Evolutionary conservation across 2,329 filamentous ascomycete genomes (phyloP).

Genomic region (Colletotrichum plurivorum): DNA sequence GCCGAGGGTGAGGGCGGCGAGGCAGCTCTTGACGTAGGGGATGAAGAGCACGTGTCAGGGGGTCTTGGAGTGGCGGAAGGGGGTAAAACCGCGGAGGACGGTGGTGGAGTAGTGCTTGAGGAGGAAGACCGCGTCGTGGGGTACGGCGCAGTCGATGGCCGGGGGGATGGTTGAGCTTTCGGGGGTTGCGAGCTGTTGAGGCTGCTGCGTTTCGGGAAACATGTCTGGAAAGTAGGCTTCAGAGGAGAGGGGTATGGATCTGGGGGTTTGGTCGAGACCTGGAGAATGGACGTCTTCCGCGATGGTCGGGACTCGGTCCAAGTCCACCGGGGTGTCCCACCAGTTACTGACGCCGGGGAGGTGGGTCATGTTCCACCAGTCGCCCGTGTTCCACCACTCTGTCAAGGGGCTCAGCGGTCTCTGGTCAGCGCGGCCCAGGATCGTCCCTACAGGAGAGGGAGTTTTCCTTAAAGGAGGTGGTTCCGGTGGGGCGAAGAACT

Average conservation of each 20-base stretch:
- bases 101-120: slow-evolving; percentile 55
- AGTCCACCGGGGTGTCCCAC: slow-evolving; percentile 16
- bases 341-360: slow-evolving; percentile 7
- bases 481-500: background rate
- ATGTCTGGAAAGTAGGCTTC: no score
- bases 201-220: no score
- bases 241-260: no score
- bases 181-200: slow-evolving; percentile 14
- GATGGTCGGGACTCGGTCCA: slow-evolving; percentile 5
- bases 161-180: slow-evolving; percentile 9
- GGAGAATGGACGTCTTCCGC: no score
- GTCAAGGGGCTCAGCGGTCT: slow-evolving; percentile 6
- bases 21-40: slow-evolving; percentile 51
- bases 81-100: slow-evolving; percentile 53
- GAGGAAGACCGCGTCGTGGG: slow-evolving; percentile 52
- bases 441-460: background rate
- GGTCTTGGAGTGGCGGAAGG: slow-evolving; percentile 54
- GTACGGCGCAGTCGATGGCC: slow-evolving; percentile 27
- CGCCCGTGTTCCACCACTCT: slow-evolving; percentile 18
- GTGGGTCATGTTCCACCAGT: slow-evolving; percentile 26
- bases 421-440: background rate
- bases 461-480: background rate
- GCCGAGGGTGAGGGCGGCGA: slow-evolving; percentile 54
- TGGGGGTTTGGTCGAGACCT: no score
- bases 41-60: slow-evolving; percentile 58